These are phyloP conservation scores for Fusarium lyarnte DNA, from an alignment of 2,329 filamentous ascomycete genomes.

Conservation along the genomic window DNA sequence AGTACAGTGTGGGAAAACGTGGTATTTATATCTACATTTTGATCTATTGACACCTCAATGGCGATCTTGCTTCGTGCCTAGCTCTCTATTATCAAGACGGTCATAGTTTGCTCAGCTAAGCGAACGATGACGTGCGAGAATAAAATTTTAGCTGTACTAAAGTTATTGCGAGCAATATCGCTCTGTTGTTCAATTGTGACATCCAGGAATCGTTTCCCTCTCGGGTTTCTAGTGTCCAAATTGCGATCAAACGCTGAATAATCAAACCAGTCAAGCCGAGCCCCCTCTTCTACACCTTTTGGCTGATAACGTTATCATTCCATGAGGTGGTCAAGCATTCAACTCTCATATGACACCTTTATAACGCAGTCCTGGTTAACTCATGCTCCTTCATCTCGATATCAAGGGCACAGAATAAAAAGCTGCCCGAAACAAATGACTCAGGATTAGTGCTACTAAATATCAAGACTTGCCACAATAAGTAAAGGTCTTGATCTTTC, in stretches of 20 bases:
- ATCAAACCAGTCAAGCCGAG: neutral
- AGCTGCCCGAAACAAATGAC: neutral
- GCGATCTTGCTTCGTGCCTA: neutral
- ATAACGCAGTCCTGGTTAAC: neutral
- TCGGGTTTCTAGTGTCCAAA: neutral
- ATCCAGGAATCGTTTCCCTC: neutral
- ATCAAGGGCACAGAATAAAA: neutral
- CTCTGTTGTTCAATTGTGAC: neutral
- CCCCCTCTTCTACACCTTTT: neutral
- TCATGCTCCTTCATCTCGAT: neutral
- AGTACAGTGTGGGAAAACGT: neutral
- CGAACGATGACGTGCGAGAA: slow-evolving; percentile 16
- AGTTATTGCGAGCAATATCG: neutral
- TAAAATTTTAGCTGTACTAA: neutral
- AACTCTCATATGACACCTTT: neutral
- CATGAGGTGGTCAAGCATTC: neutral
- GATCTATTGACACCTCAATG: neutral
- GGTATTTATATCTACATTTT: neutral
- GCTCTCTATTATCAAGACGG: neutral
- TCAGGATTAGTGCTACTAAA: neutral
- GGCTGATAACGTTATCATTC: slow-evolving; percentile 9
- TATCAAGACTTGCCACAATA: neutral
- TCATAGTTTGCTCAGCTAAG: slow-evolving; percentile 2
- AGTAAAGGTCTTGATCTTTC: neutral
- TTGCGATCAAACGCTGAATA: slow-evolving; percentile 17